phyloP scores from a whole-genome alignment of 2,329 filamentous ascomycete species.

The Fusarium nodosum region DNA sequence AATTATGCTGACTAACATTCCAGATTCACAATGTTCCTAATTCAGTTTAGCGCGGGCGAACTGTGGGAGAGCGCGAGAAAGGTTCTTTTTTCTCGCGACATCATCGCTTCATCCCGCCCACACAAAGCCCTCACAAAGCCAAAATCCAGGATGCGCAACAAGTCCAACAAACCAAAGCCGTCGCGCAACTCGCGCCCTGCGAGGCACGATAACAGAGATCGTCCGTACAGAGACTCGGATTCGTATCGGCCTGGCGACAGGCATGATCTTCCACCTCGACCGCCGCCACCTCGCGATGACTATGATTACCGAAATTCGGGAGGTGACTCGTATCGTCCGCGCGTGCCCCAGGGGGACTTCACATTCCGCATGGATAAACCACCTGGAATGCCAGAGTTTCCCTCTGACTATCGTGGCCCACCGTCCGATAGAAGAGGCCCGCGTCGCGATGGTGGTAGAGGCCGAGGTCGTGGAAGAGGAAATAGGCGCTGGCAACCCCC shows the following conservation, averaged over 20 bases:
- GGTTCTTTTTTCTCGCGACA: constrained; percentile 43
- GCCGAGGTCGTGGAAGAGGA: constrained; percentile 46
- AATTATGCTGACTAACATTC: constrained; percentile 17
- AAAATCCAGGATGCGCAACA: not conserved
- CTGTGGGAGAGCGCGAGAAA: constrained; percentile 19
- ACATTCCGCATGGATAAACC: constrained; percentile 69
- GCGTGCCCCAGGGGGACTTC: constrained; percentile 64
- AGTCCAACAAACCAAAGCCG: constrained; percentile 33
- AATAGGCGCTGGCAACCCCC: constrained; percentile 56
- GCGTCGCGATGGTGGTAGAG: constrained; percentile 47
- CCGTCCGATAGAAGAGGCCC: constrained; percentile 41
- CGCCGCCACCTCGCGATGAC: constrained; percentile 42
- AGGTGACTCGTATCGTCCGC: constrained; percentile 51
- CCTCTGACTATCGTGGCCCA: constrained; percentile 33
- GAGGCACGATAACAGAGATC: constrained; percentile 37
- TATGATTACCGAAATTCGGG: constrained; percentile 41
- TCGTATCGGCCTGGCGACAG: constrained; percentile 51
- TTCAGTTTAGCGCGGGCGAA: constrained; percentile 20
- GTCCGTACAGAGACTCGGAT: constrained; percentile 47
- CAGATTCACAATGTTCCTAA: not conserved
- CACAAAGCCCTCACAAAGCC: constrained; percentile 6
- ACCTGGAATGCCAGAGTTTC: constrained; percentile 59
- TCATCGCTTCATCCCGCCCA: constrained; percentile 17
- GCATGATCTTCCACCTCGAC: constrained; percentile 35
- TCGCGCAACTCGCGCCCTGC: constrained; percentile 33